Percentiles rank a stretch among this genome's conserved stretches.
These are phyloP conservation scores for Globisporangium irregulare DNA, from an alignment of 352 stramenopile species.

Conservation along the genomic window DNA sequence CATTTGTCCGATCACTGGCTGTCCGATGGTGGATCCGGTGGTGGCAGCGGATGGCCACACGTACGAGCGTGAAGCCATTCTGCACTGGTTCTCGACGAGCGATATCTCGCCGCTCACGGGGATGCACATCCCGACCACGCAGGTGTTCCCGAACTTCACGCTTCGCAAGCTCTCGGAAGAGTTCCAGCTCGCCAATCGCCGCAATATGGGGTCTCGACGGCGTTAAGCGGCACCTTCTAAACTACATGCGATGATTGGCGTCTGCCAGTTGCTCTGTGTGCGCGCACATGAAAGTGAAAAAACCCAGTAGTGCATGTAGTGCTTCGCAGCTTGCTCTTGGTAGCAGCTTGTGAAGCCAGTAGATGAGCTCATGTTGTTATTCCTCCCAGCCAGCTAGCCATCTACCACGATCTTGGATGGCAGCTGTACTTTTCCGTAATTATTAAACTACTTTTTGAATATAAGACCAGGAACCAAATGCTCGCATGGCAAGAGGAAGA, in stretches of 20 bases:
- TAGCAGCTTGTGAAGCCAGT: neutral
- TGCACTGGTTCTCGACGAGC: conserved; percentile 90
- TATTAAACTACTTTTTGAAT: conserved; percentile 12
- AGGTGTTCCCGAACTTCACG: conserved; percentile 74
- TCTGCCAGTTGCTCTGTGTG: neutral
- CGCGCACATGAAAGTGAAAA: neutral
- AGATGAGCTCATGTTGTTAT: neutral
- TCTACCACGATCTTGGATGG: neutral
- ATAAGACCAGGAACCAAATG: neutral
- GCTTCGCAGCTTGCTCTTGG: neutral
- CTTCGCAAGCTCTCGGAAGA: conserved; percentile 68
- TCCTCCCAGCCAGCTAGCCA: neutral
- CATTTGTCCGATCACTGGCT: conserved; percentile 93
- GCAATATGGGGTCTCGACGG: conserved; percentile 11
- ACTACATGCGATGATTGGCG: neutral
- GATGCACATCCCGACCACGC: conserved; percentile 64
- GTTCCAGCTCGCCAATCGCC: conserved; percentile 29
- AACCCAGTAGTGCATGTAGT: neutral
- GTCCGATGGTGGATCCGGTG: conserved; percentile 95
- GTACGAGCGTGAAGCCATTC: conserved; percentile 95
- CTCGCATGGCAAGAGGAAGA: neutral
- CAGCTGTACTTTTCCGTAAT: neutral
- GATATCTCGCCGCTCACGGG: conserved; percentile 80
- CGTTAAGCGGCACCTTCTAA: conserved; percentile 5
- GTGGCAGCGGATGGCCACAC: conserved; percentile 96